Conservation (phyloP, 371 early-diverging fungal species). For the Mucor saturninus region DNA sequence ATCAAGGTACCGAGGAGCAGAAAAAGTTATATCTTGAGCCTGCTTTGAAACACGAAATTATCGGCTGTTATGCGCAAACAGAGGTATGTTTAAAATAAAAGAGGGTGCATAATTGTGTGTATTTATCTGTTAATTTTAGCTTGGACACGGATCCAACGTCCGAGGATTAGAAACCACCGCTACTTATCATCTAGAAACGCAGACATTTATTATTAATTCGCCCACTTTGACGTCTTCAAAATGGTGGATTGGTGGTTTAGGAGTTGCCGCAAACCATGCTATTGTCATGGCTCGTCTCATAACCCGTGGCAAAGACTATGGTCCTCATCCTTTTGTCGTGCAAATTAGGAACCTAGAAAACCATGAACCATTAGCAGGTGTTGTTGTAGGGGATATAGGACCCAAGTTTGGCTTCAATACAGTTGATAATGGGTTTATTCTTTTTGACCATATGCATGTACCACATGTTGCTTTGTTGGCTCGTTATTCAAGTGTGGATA, state of each 20-base stretch:
- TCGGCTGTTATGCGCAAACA: constrained; percentile 83
- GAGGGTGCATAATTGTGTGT: neutral
- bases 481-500: constrained; percentile 69
- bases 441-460: constrained; percentile 73
- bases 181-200: constrained; percentile 70
- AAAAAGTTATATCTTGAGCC: constrained; percentile 62
- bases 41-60: constrained; percentile 67
- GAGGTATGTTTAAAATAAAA: constrained; percentile 37
- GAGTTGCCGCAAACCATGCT: constrained; percentile 80
- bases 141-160: constrained; percentile 81
- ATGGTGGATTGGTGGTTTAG: constrained; percentile 94
- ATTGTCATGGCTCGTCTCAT: constrained; percentile 81
- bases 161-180: constrained; percentile 89
- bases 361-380: constrained; percentile 69
- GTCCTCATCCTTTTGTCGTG: constrained; percentile 79
- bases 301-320: constrained; percentile 70
- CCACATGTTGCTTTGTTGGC: constrained; percentile 78
- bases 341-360: constrained; percentile 71
- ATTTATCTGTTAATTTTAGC: constrained; percentile 32
- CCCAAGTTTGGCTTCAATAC: constrained; percentile 81
- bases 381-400: constrained; percentile 82
- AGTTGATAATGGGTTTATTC: constrained; percentile 86
- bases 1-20: constrained; percentile 75
- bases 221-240: constrained; percentile 76
- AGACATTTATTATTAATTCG: constrained; percentile 78